Evolutionary conservation across 2,329 filamentous ascomycete species (phyloP).

Genomic region (Chrysosphaeria jannelii): DNA sequence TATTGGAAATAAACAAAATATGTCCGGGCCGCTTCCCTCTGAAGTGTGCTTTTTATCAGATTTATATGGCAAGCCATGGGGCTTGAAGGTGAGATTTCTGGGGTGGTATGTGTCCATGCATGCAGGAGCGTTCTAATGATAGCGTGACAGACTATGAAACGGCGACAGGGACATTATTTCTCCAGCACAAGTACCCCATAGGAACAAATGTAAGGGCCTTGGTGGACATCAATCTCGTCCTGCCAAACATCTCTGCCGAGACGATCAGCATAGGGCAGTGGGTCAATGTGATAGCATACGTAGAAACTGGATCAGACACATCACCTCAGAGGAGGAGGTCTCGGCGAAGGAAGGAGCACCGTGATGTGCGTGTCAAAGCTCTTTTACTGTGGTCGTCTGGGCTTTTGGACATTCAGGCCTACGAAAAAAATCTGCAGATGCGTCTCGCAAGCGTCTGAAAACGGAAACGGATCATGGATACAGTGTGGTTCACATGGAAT

Average conservation of each 20-base stretch:
- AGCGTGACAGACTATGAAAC: constrained; percentile 20
- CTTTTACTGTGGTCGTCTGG: constrained; percentile 52
- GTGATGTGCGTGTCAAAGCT: constrained; percentile 32
- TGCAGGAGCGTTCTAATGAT: neutral
- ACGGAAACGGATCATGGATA: no score
- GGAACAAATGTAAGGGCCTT: constrained; percentile 15
- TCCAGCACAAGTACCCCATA: constrained; percentile 36
- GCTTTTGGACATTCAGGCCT: constrained; percentile 36
- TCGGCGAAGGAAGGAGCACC: neutral
- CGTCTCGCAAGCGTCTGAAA: no score
- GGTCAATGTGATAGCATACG: constrained; percentile 70
- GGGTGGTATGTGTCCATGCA: constrained; percentile 36
- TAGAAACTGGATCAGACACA: no score
- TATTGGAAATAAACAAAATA: no score
- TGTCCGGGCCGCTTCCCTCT: constrained; percentile 30
- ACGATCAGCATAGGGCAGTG: constrained; percentile 48
- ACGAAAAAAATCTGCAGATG: no score
- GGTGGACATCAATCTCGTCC: constrained; percentile 42
- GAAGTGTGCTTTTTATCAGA: constrained; percentile 32
- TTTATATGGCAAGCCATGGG: constrained; percentile 18
- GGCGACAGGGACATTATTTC: constrained; percentile 25
- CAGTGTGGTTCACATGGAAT: no score
- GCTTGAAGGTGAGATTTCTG: constrained; percentile 69
- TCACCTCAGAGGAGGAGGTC: no score
- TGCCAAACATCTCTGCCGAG: constrained; percentile 30